Evolutionary conservation across 129 eudicot genomes (phyloP).

Genomic region (Artemisia tridentata): DNA sequence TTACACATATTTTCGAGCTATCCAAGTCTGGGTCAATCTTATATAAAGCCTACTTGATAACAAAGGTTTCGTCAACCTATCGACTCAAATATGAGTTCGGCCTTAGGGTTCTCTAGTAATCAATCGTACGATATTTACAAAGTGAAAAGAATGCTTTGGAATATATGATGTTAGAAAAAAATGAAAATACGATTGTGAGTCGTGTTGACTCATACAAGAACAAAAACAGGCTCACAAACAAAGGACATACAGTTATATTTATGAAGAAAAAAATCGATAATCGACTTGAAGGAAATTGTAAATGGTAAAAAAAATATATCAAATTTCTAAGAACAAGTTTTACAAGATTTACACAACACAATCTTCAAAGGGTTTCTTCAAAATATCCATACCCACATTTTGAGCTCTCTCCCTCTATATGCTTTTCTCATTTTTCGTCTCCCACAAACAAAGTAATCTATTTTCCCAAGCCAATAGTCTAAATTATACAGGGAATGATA

Average conservation of each 20-base stretch:
- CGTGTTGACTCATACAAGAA: neutral
- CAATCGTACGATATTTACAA: no score
- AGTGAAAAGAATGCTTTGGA: no score
- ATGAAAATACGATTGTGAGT: neutral
- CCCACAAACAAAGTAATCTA: slow-evolving; percentile 20
- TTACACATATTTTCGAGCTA: no score
- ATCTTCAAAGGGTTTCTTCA: slow-evolving; percentile 30
- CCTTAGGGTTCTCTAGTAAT: no score
- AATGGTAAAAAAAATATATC: neutral
- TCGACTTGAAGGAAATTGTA: neutral
- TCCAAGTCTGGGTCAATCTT: no score
- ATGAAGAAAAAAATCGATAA: neutral
- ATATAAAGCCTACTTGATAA: no score
- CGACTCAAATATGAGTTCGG: no score
- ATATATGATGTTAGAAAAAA: neutral
- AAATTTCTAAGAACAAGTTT: slow-evolving; percentile 20
- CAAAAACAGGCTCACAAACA: neutral
- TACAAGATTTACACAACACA: slow-evolving; percentile 39
- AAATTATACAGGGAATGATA: slow-evolving; percentile 21
- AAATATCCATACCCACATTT: slow-evolving; percentile 15
- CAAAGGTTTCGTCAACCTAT: no score
- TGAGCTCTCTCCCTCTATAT: slow-evolving; percentile 19
- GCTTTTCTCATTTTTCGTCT: neutral
- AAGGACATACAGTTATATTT: neutral
- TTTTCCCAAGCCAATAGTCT: slow-evolving; percentile 17